Percentiles rank a stretch among this genome's conserved stretches.
Evolutionary conservation across 1,284 basidiomycete genomes (phyloP).

Genomic region (Moesziomyces aphidis): DNA sequence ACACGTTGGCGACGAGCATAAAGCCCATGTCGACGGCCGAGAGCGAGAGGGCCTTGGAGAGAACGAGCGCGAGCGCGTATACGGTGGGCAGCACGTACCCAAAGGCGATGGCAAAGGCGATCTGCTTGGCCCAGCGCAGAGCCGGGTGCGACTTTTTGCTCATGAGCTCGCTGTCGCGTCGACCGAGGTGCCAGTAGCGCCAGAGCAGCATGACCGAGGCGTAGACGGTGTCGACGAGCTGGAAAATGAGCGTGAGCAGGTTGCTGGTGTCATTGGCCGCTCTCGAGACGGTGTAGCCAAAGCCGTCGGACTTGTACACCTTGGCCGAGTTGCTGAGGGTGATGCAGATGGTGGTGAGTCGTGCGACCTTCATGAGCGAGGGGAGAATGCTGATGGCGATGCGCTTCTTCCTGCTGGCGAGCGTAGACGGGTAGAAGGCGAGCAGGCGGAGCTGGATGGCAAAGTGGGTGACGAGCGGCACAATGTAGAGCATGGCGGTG

Average conservation of each 20-base stretch:
- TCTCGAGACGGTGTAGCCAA: slow-evolving; percentile 19
- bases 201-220: slow-evolving; percentile 40
- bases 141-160: slow-evolving; percentile 18
- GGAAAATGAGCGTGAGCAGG: slow-evolving; percentile 41
- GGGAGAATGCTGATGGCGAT: slow-evolving; percentile 41
- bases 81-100: slow-evolving; percentile 44
- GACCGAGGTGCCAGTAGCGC: slow-evolving; percentile 48
- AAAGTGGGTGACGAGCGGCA: slow-evolving; percentile 48
- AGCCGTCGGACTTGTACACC: slow-evolving; percentile 14
- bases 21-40: slow-evolving; percentile 39
- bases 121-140: slow-evolving; percentile 32
- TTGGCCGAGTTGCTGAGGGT: slow-evolving; percentile 15
- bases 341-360: slow-evolving; percentile 44
- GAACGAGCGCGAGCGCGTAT: slow-evolving; percentile 40
- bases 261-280: slow-evolving; percentile 36
- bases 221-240: slow-evolving; percentile 46
- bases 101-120: slow-evolving; percentile 45
- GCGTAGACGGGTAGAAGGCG: slow-evolving; percentile 47
- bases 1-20: slow-evolving; percentile 56
- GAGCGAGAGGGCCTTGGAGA: slow-evolving; percentile 23
- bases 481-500: slow-evolving; percentile 47
- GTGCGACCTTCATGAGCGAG: slow-evolving; percentile 35
- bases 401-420: slow-evolving; percentile 40
- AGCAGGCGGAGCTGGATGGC: slow-evolving; percentile 48
- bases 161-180: slow-evolving; percentile 40